Evolutionary conservation across 306 rosid genomes (phyloP).

Genomic region (Rosa rugosa): DNA sequence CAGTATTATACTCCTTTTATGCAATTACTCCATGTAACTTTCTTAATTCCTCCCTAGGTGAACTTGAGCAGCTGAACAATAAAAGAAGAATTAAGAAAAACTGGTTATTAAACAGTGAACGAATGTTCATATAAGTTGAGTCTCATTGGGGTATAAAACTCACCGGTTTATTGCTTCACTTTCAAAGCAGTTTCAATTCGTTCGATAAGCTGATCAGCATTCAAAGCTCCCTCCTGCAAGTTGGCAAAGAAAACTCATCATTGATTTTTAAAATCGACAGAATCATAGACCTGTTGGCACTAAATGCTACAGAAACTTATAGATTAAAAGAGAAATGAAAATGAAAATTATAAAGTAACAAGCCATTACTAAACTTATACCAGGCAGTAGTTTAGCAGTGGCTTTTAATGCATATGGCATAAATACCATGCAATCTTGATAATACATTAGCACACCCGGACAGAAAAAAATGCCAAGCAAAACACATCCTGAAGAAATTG

Average conservation of each 20-base stretch:
- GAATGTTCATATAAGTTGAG: background rate
- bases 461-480: background rate
- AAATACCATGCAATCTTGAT: background rate
- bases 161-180: constrained; percentile 58
- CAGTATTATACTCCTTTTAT: background rate
- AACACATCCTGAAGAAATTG: background rate
- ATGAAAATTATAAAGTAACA: background rate
- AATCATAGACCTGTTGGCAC: background rate
- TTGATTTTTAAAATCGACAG: background rate
- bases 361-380: background rate
- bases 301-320: background rate
- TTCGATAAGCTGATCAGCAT: constrained; percentile 67
- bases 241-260: constrained; percentile 5
- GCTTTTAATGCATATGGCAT: background rate
- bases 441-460: background rate
- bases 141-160: constrained; percentile 17
- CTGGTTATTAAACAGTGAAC: background rate
- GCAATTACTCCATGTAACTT: background rate
- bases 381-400: background rate
- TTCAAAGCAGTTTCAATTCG: constrained; percentile 65
- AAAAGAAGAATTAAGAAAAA: background rate
- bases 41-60: background rate
- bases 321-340: no score
- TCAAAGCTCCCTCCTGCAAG: constrained; percentile 86
- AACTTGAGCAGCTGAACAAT: background rate